Base-by-base conservation (phyloP, 331 rosid species). In the Erythrophleum ivorense region DNA sequence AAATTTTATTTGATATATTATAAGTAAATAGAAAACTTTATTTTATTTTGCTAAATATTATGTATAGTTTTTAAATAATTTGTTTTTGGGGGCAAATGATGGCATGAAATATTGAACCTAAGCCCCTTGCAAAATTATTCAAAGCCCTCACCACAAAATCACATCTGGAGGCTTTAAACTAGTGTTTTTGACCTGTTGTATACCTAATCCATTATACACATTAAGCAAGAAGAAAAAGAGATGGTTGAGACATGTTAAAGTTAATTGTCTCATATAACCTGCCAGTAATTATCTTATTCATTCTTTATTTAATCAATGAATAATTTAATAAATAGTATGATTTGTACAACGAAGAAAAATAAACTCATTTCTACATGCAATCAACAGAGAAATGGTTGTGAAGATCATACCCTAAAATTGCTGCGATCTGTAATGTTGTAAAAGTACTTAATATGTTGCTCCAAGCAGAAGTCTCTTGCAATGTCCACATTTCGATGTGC, bases 401-500 rank as follows among this genome's bases (percentile, higher is more conserved):
- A 31, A 40, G 33, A 10, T 52, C 85, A 75, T 80, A 92, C 98
- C 95, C 87, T 91, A 76, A 94, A 94, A 78, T 92, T 90, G 57
- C 91, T 75, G 9, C 91, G 91, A 85, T 94, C 98, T 74, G 88
- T 88, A 82, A 94, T 94, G 75, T 94, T 97, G 85, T 94, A 94
- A 10, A 92, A 94, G 82, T 91, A 92, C 89, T 92, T 92, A 64
- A 94, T 91, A 72, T 92, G 82, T 72, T 94, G 97, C 83, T 94
- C 94, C 1, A 48, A 43, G 88, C 91, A 87, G 81, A 94, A 94
- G 59, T 91, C 94, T 83, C 98, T 92, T 76, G 91, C 86, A 71
- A 80, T 91, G 82, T 92, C 98, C 85, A 94, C 98, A 74, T 94
- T 94, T 7, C 98, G 94, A 49, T 94, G 89, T 19, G 97, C 98